Percentiles rank a stretch among this genome's conserved stretches.
Conservation (phyloP, 2,329 filamentous ascomycete genomes). For the Cytospora piceae region DNA sequence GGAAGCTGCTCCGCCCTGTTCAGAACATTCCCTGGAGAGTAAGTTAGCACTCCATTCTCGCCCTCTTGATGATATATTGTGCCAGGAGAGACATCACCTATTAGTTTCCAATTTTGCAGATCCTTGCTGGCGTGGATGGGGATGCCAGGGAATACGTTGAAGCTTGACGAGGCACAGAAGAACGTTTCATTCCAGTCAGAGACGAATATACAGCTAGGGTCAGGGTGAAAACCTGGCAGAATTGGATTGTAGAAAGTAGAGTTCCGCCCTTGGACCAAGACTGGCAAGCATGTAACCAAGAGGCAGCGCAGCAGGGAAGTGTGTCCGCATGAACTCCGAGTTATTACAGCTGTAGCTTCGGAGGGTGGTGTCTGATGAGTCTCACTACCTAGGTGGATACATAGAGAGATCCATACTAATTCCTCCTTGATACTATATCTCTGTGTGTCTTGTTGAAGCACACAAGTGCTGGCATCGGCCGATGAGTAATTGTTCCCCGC, state of each 20-base stretch:
- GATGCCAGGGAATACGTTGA: slow-evolving; percentile 49
- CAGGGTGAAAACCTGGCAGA: slow-evolving; percentile 48
- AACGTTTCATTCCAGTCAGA: slow-evolving; percentile 44
- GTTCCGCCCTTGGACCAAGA: slow-evolving; percentile 27
- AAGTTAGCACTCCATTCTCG: neutral
- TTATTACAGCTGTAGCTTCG: neutral
- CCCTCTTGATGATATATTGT: rapidly evolving
- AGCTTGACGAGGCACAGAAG: slow-evolving; percentile 49
- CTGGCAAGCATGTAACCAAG: neutral
- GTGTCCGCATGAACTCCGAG: neutral
- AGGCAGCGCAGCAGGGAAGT: neutral
- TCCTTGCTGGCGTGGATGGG: slow-evolving; percentile 50
- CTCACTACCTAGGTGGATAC: too few species aligned
- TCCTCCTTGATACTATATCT: too few species aligned
- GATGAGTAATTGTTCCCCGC: slow-evolving; percentile 2
- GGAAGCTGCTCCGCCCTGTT: slow-evolving; percentile 43
- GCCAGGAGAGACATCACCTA: slow-evolving; percentile 24
- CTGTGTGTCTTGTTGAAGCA: too few species aligned
- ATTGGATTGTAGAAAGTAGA: slow-evolving; percentile 45
- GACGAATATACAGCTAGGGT: slow-evolving; percentile 48
- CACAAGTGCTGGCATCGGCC: neutral
- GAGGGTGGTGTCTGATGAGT: neutral
- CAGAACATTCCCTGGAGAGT: slow-evolving; percentile 40
- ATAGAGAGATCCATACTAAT: neutral
- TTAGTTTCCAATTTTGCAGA: slow-evolving; percentile 46